Conservation (phyloP, 768 basidiomycete species). For the Leccinum truebloodii region DNA sequence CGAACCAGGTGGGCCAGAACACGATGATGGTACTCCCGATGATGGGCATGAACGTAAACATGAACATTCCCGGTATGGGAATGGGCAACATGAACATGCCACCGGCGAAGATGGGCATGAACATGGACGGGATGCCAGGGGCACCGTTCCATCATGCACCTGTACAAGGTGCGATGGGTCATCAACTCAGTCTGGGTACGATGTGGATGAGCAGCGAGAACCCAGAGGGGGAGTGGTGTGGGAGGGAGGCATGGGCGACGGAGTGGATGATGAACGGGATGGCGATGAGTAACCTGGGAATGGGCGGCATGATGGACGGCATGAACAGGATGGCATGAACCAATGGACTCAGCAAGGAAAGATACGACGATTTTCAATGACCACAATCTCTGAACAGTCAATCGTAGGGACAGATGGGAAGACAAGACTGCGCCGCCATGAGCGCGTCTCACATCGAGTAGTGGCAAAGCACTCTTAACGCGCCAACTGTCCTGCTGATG, state of each 20-base stretch:
- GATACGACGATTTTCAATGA: too few species aligned
- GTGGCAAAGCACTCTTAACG: too few species aligned
- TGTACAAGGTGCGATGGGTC: slow-evolving; percentile 2
- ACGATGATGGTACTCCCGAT: slow-evolving; percentile 39
- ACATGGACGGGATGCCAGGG: slow-evolving; percentile 34
- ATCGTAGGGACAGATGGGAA: too few species aligned
- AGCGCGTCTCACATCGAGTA: too few species aligned
- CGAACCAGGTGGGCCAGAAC: slow-evolving; percentile 23
- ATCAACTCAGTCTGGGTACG: slow-evolving; percentile 23
- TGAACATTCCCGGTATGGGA: slow-evolving; percentile 40
- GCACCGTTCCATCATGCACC: slow-evolving; percentile 24
- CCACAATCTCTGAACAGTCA: too few species aligned
- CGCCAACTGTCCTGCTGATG: too few species aligned
- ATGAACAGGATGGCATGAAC: neutral
- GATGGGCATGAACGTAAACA: slow-evolving; percentile 40
- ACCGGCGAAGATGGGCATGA: slow-evolving; percentile 43
- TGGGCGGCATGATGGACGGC: slow-evolving; percentile 28
- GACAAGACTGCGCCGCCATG: too few species aligned
- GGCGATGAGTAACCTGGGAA: slow-evolving; percentile 37
- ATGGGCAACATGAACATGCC: slow-evolving; percentile 28
- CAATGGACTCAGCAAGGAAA: too few species aligned
- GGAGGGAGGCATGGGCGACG: slow-evolving; percentile 40
- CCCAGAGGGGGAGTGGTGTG: slow-evolving; percentile 26
- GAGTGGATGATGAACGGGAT: slow-evolving; percentile 44
- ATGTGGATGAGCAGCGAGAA: slow-evolving; percentile 39